Evolutionary conservation across 148 eudicot genomes (phyloP), one percentile per base, ranked within the genome.

Genomic region (Oxyria digyna): DNA sequence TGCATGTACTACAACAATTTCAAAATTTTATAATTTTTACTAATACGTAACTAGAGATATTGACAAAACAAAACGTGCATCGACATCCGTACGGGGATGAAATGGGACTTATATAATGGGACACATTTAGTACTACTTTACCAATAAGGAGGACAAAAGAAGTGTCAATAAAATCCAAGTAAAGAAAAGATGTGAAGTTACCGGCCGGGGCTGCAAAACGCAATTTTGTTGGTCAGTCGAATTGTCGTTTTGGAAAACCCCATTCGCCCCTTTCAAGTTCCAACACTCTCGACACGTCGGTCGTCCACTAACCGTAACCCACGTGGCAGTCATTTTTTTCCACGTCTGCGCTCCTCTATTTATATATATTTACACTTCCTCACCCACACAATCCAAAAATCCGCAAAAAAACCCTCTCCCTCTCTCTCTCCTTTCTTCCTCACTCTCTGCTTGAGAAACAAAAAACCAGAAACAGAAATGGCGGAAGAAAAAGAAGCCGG

Each of bases 241-340:
- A 12, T 55, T 50, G 57, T 50, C 57, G 8, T 50, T 26, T 26
- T 12, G 65, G 4, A 27, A 59, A 59, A 59, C 4, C 20, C 37
- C 20, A 5, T 27, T 21, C 11, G 26, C 11, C 57, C 55, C 57
- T 27, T 50, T 54, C 32, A 24, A 54, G 23, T 54, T 54, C 32
- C 62, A 54, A 54, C 52, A 9, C 65, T 20, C 65, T 27, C 37
- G 38, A 29, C 65, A 59, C 65, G 65, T 59, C 65, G 13, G 38
- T 29, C 10, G 1, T 26, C 65, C 65, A 59, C 65, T 59, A 59
- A 14, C 18, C 18, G 14, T 14, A 14, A 29, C 21, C 18, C 65
- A 59, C 65, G 65, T 59, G 38, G 35, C 65, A 29, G 8, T 31
- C 20, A 2, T 27, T 59, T 59, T 59, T 38, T 59, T 37, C 65